These are phyloP conservation scores for Metarhizium humberi DNA, from an alignment of 2,329 filamentous ascomycete species.

Conservation along the genomic window DNA sequence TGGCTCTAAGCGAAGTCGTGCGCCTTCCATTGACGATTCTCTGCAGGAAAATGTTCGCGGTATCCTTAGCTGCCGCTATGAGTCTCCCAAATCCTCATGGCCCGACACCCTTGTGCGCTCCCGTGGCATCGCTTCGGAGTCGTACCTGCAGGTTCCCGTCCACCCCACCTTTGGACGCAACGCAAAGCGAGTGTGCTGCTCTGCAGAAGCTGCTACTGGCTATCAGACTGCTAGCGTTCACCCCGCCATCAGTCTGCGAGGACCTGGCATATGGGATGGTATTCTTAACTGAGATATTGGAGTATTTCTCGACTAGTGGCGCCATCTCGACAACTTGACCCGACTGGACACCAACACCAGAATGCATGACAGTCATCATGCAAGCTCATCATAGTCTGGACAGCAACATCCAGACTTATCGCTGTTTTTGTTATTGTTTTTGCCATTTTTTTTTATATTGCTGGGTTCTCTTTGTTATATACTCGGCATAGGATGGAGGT, in stretches of 20 bases:
- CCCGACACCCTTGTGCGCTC: slow-evolving; percentile 29
- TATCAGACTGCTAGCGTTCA: slow-evolving; percentile 39
- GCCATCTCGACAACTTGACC: background rate
- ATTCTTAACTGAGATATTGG: slow-evolving; percentile 41
- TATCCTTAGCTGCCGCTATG: slow-evolving; percentile 36
- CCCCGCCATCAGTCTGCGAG: slow-evolving; percentile 39
- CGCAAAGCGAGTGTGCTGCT: slow-evolving; percentile 59
- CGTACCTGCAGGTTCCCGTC: slow-evolving; percentile 26
- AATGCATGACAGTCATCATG: background rate
- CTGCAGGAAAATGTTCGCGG: slow-evolving; percentile 60
- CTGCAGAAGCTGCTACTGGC: slow-evolving; percentile 43
- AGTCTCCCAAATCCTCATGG: slow-evolving; percentile 20
- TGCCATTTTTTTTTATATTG: slow-evolving; percentile 3
- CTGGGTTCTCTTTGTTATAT: slow-evolving; percentile 17
- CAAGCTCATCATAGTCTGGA: background rate
- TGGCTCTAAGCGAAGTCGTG: slow-evolving; percentile 50
- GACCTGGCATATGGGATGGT: slow-evolving; percentile 58
- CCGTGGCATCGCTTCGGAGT: slow-evolving; percentile 14
- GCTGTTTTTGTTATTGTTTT: background rate
- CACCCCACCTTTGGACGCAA: slow-evolving; percentile 36
- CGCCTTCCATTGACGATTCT: slow-evolving; percentile 47
- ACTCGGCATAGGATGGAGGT: slow-evolving; percentile 12
- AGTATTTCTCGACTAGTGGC: background rate
- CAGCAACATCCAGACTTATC: slow-evolving; percentile 5
- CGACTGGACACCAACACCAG: slow-evolving; percentile 4